Evolutionary conservation across 495 filamentous ascomycete genomes (phyloP), one percentile per base, ranked within the genome.

Genomic region (Aspergillus affinis): DNA sequence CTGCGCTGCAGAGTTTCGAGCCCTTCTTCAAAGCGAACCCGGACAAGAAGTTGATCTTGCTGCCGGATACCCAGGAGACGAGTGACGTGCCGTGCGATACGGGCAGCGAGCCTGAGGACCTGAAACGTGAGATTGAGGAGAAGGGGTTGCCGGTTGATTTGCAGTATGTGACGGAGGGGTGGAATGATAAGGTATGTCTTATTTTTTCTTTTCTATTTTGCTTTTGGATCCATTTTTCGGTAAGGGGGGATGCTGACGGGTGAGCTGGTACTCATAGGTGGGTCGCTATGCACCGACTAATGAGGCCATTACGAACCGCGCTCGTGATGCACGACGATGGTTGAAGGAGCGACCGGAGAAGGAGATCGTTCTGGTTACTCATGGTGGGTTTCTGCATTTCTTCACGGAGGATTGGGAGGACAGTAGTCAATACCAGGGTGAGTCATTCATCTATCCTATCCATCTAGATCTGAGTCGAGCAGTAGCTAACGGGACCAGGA

Each of bases 21-120:
- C 77, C 86, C 4, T 71, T 79, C 6, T 76, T 84, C 52, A 58
- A 78, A 26, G 68, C 72, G 4, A 75, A 76, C 54, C 75, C 78
- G 18, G 76, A 76, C n/a, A 58, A 81, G 45, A 78, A 78, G 27
- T 69, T 96, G 51, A 79, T 90, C 52, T 86, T 88, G 9, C 75
- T 96, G 2, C 90, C 91, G 0, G 90, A 93, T 59, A 69, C 91
- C 0, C 93, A 97, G 72, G 93, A 97, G 73, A 87, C 88, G 0
- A 86, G 83, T 12, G 83, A 85, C 26, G 71, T 89, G 18, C 86
- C 91, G 0, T 95, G 93, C 74, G 92, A 98, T 69, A 88, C 85
- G 4, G 93, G 93, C 1, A 86, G 80, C 36, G 69, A 79, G 1
- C 75, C 77, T 5, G 68, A 71, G 9, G 73, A 70, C 48, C 67